phyloP scores from a whole-genome alignment of 306 rosid species.

The Acacia crassicarpa region DNA sequence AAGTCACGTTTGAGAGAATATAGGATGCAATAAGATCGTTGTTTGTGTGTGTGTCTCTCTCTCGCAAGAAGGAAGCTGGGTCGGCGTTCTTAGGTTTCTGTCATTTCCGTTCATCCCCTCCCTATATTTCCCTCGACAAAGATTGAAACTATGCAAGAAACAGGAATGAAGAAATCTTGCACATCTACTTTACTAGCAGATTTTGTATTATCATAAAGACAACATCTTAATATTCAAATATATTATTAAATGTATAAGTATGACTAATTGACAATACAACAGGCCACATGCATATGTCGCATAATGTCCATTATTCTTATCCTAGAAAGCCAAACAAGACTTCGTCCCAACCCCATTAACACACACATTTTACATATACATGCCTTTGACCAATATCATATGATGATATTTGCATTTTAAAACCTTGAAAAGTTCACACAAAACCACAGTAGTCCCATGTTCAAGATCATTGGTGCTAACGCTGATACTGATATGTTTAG shows the following conservation, averaged over 20 bases:
- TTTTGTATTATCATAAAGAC: no score
- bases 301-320: no score
- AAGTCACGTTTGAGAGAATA: background rate
- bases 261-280: no score
- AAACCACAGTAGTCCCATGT: background rate
- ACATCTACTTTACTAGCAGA: background rate
- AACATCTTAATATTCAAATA: no score
- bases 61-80: background rate
- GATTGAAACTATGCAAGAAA: background rate
- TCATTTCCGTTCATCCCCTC: background rate
- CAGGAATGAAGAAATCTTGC: slow-evolving; percentile 34
- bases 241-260: no score
- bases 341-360: no score
- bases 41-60: background rate
- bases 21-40: slow-evolving; percentile 4
- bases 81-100: background rate
- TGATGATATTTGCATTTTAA: no score
- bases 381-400: no score
- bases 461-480: background rate
- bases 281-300: no score
- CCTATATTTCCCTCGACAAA: background rate
- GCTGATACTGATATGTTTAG: background rate
- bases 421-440: no score
- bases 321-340: no score
- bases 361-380: no score